phyloP scores from a whole-genome alignment of 768 basidiomycete species.

The Hirschioporus abietinus region DNA sequence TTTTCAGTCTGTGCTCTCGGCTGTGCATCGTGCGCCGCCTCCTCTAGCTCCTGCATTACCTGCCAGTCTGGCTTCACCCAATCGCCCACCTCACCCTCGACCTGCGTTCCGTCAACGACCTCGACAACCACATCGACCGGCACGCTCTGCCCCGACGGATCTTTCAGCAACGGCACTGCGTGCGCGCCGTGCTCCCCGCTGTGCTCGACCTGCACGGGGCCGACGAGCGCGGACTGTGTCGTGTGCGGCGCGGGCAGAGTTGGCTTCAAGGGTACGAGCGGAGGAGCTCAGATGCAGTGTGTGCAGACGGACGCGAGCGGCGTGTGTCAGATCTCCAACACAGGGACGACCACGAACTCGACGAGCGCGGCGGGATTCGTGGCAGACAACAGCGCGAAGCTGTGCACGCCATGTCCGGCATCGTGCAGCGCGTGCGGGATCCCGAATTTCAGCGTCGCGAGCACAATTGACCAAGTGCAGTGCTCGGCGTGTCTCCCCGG shows the following conservation, averaged over 20 bases:
- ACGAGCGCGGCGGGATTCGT: slow-evolving; percentile 51
- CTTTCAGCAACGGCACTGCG: slow-evolving; percentile 49
- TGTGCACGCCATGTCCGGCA: slow-evolving; percentile 51
- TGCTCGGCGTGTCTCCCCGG: slow-evolving; percentile 81
- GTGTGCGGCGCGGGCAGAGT: slow-evolving; percentile 60
- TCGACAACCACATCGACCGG: slow-evolving; percentile 44
- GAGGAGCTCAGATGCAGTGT: slow-evolving; percentile 31
- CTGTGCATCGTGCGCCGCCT: slow-evolving; percentile 64
- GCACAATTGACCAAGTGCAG: slow-evolving; percentile 58
- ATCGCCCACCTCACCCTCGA: slow-evolving; percentile 58
- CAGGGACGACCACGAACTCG: slow-evolving; percentile 76
- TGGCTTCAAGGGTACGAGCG: slow-evolving; percentile 48
- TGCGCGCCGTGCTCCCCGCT: slow-evolving; percentile 59
- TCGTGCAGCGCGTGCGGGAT: slow-evolving; percentile 79
- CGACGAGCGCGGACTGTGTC: slow-evolving; percentile 66
- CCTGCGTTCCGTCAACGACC: slow-evolving; percentile 48
- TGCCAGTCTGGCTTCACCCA: slow-evolving; percentile 71
- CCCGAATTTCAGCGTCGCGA: slow-evolving; percentile 62
- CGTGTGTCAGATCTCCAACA: slow-evolving; percentile 67
- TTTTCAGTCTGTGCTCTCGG: slow-evolving; percentile 63
- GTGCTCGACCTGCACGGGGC: slow-evolving; percentile 67
- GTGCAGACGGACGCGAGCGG: slow-evolving; percentile 62
- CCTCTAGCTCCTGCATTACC: slow-evolving; percentile 62
- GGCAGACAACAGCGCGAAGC: slow-evolving; percentile 9
- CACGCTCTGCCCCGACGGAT: slow-evolving; percentile 56